These are phyloP conservation scores for Trichomonas vaginalis DNA, from an alignment of 208 protist species.

Conservation along the genomic window DNA sequence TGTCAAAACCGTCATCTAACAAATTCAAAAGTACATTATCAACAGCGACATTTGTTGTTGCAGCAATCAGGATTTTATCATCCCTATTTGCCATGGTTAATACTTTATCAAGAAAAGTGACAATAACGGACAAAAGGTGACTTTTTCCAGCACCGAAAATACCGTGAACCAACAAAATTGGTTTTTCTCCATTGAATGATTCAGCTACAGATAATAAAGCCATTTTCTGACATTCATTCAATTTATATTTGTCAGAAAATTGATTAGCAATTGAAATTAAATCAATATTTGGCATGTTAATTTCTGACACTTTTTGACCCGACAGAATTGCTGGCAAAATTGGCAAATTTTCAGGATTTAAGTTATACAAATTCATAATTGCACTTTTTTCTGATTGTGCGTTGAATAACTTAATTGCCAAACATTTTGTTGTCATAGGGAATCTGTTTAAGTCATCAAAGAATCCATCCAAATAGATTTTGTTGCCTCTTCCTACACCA, in stretches of 20 bases:
- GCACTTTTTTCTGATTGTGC: background rate
- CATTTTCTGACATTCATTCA: background rate
- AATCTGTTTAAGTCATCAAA: background rate
- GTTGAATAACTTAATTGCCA: background rate
- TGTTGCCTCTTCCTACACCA: background rate
- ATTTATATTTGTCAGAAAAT: background rate
- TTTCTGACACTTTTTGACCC: background rate
- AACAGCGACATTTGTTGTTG: conserved; percentile 26
- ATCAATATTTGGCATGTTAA: background rate
- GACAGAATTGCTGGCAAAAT: background rate
- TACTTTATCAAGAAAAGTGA: background rate
- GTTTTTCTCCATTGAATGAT: background rate
- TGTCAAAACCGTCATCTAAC: background rate
- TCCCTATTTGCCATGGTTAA: background rate
- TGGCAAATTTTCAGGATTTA: background rate
- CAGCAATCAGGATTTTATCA: conserved; percentile 18
- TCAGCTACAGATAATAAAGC: background rate
- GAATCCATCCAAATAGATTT: background rate
- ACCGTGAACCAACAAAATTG: conserved; percentile 27
- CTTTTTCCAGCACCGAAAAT: conserved; percentile 29
- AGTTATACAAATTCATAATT: background rate
- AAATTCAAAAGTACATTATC: conserved; percentile 23
- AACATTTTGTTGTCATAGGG: background rate
- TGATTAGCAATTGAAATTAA: background rate
- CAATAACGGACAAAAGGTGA: conserved; percentile 5